Evolutionary conservation across 2,329 filamentous ascomycete genomes (phyloP).

Genomic region (Tympanopsis confertula): DNA sequence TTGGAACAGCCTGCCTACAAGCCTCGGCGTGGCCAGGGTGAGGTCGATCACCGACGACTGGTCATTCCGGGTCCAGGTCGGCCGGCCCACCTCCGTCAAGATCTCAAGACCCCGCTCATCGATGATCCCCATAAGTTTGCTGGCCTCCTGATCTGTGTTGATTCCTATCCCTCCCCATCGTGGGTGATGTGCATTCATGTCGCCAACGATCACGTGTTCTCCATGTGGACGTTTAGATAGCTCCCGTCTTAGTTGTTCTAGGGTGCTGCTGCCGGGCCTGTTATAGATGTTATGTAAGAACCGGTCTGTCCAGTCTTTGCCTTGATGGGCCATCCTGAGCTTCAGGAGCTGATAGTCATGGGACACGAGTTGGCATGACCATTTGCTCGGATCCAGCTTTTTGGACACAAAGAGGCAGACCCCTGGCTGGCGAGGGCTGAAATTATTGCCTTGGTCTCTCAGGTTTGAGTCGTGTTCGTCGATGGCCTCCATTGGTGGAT

Average conservation of each 20-base stretch:
- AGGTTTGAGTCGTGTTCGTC: background rate
- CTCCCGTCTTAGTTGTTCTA: background rate
- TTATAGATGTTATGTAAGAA: background rate
- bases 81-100: background rate
- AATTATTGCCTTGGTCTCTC: background rate
- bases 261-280: background rate
- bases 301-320: background rate
- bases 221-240: background rate
- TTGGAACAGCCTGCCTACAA: conserved; percentile 6
- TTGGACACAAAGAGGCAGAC: background rate
- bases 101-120: conserved; percentile 1
- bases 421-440: background rate
- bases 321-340: background rate
- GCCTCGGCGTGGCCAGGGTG: conserved; percentile 4
- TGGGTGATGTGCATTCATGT: conserved; percentile 2
- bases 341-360: background rate
- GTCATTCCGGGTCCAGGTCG: background rate
- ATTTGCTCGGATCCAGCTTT: background rate
- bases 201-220: conserved; percentile 2
- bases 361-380: background rate
- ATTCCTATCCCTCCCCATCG: conserved; percentile 1
- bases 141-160: background rate
- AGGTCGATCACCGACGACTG: background rate
- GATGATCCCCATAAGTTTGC: background rate
- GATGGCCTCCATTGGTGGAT: background rate